phyloP scores from a whole-genome alignment of 768 basidiomycete genomes.

The Exsudoporus frostii region DNA sequence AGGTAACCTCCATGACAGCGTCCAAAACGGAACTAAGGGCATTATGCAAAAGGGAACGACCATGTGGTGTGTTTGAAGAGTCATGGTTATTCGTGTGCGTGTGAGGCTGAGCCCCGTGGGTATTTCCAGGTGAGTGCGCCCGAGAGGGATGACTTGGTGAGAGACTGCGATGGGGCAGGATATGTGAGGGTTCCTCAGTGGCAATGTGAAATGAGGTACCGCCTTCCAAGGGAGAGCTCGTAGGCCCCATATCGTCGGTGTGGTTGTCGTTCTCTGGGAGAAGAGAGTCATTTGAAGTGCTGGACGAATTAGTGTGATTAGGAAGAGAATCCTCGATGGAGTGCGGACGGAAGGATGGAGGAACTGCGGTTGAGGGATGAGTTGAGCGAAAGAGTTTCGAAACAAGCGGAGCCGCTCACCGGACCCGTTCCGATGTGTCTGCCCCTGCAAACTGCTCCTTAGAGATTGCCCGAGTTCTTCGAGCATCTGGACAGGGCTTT shows the following conservation, averaged over 20 bases:
- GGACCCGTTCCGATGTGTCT: not conserved
- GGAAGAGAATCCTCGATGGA: not conserved
- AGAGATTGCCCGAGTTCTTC: conserved; percentile 22
- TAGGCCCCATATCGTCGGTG: not conserved
- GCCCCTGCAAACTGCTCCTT: conserved; percentile 7
- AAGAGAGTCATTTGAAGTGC: conserved; percentile 2
- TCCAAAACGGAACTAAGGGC: conserved; percentile 18
- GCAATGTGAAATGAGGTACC: conserved; percentile 30
- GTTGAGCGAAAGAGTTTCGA: not conserved
- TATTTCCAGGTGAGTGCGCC: conserved; percentile 2
- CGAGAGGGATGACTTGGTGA: not conserved
- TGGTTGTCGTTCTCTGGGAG: not conserved
- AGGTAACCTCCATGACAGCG: conserved; percentile 18
- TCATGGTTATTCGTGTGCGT: not conserved
- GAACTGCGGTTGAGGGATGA: not conserved
- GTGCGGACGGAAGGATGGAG: not conserved
- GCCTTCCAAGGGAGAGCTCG: not conserved
- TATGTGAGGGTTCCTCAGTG: conserved; percentile 23
- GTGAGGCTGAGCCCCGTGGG: not conserved
- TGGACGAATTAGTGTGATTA: not conserved
- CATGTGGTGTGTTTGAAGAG: not conserved
- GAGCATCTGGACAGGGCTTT: conserved; percentile 12
- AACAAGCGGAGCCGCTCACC: not conserved
- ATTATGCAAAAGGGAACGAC: conserved; percentile 18
- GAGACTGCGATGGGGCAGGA: not conserved